Conservation (phyloP, 176 grass and related monocot species). For the Zoysia pacifica region DNA sequence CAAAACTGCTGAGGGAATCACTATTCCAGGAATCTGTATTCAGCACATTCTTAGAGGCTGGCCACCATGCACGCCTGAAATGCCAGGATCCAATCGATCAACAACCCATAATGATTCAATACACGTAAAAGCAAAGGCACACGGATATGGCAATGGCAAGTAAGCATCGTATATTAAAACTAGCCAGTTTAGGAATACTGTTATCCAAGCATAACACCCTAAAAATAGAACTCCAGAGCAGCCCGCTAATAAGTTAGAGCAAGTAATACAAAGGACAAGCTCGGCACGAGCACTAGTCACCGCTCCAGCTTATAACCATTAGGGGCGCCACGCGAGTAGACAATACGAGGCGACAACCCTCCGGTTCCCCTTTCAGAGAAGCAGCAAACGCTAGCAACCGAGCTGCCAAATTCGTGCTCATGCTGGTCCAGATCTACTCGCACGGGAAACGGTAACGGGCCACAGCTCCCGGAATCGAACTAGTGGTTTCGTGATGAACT, state of each 20-base stretch:
- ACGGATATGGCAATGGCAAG: conserved; percentile 17
- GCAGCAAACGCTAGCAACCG: background rate
- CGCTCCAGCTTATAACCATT: background rate
- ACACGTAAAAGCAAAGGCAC: background rate
- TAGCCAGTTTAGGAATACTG: background rate
- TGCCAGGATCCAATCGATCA: background rate
- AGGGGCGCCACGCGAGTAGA: background rate
- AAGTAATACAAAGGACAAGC: background rate
- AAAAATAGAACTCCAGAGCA: conserved; percentile 7
- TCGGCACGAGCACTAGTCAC: background rate
- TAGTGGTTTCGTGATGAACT: background rate
- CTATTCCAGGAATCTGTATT: background rate
- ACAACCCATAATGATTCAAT: background rate
- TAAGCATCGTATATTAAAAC: background rate
- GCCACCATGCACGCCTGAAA: background rate
- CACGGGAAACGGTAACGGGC: background rate
- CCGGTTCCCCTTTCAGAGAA: background rate
- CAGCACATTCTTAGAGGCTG: background rate
- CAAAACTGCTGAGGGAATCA: background rate
- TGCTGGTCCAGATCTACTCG: conserved; percentile 34
- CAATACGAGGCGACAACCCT: background rate
- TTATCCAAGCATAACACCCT: background rate
- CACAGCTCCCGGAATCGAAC: conserved; percentile 21
- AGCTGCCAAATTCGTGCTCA: background rate
- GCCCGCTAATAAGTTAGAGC: background rate